Percentiles rank a stretch among this genome's conserved stretches.
These are phyloP conservation scores for Ceratobasidium sp. DNA, from an alignment of 1,284 basidiomycete species.

Conservation along the genomic window DNA sequence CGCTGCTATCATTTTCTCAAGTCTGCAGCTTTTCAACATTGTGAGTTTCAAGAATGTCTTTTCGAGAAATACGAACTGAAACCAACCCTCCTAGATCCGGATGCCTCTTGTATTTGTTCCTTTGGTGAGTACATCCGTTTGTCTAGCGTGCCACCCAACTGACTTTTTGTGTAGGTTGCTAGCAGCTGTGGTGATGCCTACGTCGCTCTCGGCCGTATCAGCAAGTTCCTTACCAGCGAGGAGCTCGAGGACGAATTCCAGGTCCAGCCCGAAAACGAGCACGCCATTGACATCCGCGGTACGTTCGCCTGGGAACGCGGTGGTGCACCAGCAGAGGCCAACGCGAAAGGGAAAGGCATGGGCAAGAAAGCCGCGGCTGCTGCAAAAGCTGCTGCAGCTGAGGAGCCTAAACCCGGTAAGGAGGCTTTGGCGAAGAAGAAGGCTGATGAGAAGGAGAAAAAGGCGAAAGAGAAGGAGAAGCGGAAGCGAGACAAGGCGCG, in stretches of 20 bases:
- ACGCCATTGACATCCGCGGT: slow-evolving; percentile 68
- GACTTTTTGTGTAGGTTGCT: not conserved
- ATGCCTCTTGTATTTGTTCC: slow-evolving; percentile 40
- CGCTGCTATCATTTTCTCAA: slow-evolving; percentile 76
- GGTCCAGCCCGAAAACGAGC: slow-evolving; percentile 56
- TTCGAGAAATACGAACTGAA: not conserved
- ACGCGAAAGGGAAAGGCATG: slow-evolving; percentile 48
- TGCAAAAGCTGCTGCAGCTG: slow-evolving; percentile 43
- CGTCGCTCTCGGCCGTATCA: slow-evolving; percentile 70
- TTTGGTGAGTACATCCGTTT: slow-evolving; percentile 12
- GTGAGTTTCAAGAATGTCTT: slow-evolving; percentile 48
- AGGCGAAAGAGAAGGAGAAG: slow-evolving; percentile 47
- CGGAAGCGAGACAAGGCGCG: slow-evolving; percentile 48
- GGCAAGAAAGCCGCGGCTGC: slow-evolving; percentile 43
- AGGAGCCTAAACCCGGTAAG: slow-evolving; percentile 41
- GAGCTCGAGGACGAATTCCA: slow-evolving; percentile 66
- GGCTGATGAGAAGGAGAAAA: slow-evolving; percentile 43
- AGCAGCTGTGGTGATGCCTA: slow-evolving; percentile 62
- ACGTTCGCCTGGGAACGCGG: slow-evolving; percentile 75
- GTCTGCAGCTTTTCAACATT: slow-evolving; percentile 79
- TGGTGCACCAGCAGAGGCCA: slow-evolving; percentile 43
- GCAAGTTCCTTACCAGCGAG: slow-evolving; percentile 70
- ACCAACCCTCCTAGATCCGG: slow-evolving; percentile 7
- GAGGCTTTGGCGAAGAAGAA: slow-evolving; percentile 45
- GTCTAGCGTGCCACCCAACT: not conserved